phyloP scores from a whole-genome alignment of 306 rosid genomes.

The Fragaria nilgerrensis region DNA sequence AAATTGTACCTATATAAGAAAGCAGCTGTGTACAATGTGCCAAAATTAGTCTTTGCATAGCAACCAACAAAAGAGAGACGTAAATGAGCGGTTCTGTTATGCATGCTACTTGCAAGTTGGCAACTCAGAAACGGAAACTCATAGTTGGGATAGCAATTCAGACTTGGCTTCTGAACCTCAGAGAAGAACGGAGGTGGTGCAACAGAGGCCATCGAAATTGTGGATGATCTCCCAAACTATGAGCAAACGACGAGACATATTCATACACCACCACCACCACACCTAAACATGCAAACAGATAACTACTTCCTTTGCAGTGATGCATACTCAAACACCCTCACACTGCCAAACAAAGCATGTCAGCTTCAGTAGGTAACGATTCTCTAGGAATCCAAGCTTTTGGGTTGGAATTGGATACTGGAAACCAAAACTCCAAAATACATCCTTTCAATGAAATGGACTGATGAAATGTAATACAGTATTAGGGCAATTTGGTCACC shows the following conservation, averaged over 20 bases:
- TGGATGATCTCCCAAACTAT: background rate
- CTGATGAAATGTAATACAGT: background rate
- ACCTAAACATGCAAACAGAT: background rate
- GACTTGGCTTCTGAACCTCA: background rate
- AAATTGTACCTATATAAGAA: background rate
- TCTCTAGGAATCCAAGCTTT: background rate
- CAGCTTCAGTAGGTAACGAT: background rate
- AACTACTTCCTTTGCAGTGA: background rate
- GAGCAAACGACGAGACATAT: background rate
- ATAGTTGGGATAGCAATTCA: background rate
- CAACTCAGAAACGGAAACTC: background rate
- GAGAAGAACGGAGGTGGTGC: constrained; percentile 1
- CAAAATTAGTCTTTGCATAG: background rate
- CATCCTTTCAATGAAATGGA: background rate
- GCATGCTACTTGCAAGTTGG: background rate
- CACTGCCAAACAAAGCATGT: background rate
- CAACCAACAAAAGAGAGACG: background rate
- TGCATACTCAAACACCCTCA: background rate
- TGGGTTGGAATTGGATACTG: background rate
- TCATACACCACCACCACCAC: background rate
- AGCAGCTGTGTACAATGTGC: background rate
- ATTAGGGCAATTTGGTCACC: background rate
- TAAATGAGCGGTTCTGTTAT: background rate
- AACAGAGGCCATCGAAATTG: background rate
- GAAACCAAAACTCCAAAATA: background rate